Evolutionary conservation across 2,329 filamentous ascomycete species (phyloP).

Genomic region (Coleophoma cylindrospora): DNA sequence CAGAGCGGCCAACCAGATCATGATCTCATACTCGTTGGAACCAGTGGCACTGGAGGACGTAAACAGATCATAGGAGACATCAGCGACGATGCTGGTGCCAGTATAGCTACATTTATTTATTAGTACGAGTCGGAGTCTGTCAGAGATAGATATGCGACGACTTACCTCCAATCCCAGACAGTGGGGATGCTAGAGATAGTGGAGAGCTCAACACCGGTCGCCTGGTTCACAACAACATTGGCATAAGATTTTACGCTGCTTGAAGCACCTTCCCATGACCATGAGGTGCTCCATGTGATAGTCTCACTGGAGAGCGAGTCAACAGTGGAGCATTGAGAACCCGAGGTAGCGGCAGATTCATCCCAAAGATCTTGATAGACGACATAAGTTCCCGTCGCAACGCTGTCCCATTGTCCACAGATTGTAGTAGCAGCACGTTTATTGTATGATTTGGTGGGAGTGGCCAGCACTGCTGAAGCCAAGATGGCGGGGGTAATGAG

Average conservation of each 20-base stretch:
- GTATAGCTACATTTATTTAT: conserved; percentile 33
- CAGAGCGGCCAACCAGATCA: conserved; percentile 58
- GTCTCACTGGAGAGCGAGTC: conserved; percentile 25
- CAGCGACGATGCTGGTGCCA: conserved; percentile 42
- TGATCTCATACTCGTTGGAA: conserved; percentile 55
- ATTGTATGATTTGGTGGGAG: conserved; percentile 20
- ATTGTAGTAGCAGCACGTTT: conserved; percentile 26
- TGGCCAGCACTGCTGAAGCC: conserved; percentile 4
- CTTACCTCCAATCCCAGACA: conserved; percentile 33
- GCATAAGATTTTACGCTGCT: conserved; percentile 36
- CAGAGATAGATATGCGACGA: background rate
- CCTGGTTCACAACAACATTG: conserved; percentile 29
- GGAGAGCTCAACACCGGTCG: conserved; percentile 29
- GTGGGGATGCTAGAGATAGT: conserved; percentile 30
- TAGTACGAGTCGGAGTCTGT: background rate
- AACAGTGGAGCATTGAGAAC: conserved; percentile 34
- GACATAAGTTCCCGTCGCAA: conserved; percentile 26
- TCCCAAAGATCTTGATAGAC: conserved; percentile 31
- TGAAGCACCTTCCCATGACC: conserved; percentile 31
- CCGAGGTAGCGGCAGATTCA: conserved; percentile 25
- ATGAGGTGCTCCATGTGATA: conserved; percentile 34
- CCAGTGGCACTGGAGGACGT: conserved; percentile 41
- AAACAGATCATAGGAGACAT: conserved; percentile 61
- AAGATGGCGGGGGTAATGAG: conserved; percentile 2
- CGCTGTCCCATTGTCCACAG: conserved; percentile 18